Conservation (phyloP, 495 filamentous ascomycete genomes). For the Lasiosphaeris hirsuta region DNA sequence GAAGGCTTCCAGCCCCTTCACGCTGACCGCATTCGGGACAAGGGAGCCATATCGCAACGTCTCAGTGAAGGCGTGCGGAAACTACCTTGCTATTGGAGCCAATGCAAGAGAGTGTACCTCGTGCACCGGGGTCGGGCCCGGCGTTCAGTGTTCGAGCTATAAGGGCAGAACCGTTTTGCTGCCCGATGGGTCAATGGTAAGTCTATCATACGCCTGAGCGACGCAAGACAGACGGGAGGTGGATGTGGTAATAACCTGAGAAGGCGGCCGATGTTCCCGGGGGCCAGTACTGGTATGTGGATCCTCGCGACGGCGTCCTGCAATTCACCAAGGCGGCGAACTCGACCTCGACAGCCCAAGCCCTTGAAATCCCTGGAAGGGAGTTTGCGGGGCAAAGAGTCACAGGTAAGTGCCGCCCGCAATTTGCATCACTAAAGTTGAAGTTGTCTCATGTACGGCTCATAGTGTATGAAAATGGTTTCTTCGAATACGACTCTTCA, state of each 20-base stretch:
- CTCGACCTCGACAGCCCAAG: slow-evolving; percentile 1
- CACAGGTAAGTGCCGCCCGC: not conserved
- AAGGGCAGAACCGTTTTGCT: slow-evolving; percentile 8
- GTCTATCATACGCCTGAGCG: not conserved
- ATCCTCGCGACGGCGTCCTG: slow-evolving; percentile 7
- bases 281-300: slow-evolving; percentile 16
- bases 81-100: slow-evolving; percentile 17
- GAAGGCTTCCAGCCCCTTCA: slow-evolving; percentile 6
- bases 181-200: slow-evolving; percentile 14
- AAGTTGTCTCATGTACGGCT: not conserved
- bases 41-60: slow-evolving; percentile 2
- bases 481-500: not conserved
- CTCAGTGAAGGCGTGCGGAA: slow-evolving; percentile 12
- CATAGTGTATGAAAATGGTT: slow-evolving; percentile 10
- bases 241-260: not conserved
- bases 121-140: not conserved
- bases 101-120: slow-evolving; percentile 13
- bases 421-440: not conserved
- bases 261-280: slow-evolving; percentile 11
- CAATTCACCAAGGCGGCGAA: slow-evolving; percentile 3
- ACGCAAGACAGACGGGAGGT: not conserved
- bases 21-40: slow-evolving; percentile 1
- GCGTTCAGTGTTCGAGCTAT: slow-evolving; percentile 10
- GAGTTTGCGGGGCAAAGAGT: slow-evolving; percentile 10
- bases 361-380: not conserved